Conservation (phyloP, 768 basidiomycete genomes). For the Boletus rubescentipes region DNA sequence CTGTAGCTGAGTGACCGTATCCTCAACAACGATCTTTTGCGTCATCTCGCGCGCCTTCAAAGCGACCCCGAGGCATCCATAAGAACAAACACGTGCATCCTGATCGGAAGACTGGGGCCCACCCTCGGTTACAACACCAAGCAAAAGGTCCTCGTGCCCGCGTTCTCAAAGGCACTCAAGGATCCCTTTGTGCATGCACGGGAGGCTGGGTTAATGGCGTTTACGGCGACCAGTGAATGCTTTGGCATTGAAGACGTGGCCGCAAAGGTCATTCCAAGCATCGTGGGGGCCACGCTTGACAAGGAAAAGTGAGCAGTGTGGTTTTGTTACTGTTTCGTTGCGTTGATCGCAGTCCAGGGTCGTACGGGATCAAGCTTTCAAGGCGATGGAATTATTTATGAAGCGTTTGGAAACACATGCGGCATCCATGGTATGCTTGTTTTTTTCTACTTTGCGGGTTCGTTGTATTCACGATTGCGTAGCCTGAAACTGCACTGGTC, state of each 20-base stretch:
- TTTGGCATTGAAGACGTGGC: slow-evolving; percentile 89
- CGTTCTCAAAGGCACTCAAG: slow-evolving; percentile 85
- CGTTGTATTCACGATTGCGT: not conserved
- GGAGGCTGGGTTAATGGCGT: slow-evolving; percentile 92
- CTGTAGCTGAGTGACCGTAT: slow-evolving; percentile 82
- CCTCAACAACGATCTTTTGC: slow-evolving; percentile 93
- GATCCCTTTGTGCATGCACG: slow-evolving; percentile 91
- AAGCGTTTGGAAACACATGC: slow-evolving; percentile 81
- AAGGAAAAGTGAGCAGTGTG: slow-evolving; percentile 83
- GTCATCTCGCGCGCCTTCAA: slow-evolving; percentile 90
- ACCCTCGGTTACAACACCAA: slow-evolving; percentile 85
- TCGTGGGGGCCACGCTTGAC: slow-evolving; percentile 79
- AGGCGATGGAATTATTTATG: slow-evolving; percentile 84
- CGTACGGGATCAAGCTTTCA: slow-evolving; percentile 96
- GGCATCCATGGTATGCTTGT: slow-evolving; percentile 67
- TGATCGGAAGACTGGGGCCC: slow-evolving; percentile 88
- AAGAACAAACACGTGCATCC: slow-evolving; percentile 95
- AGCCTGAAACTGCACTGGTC: slow-evolving; percentile 58
- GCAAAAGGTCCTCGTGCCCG: slow-evolving; percentile 94
- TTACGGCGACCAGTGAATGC: slow-evolving; percentile 91
- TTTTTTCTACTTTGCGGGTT: not conserved
- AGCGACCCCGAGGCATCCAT: slow-evolving; percentile 92
- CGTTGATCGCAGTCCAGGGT: slow-evolving; percentile 46
- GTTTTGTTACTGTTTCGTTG: not conserved
- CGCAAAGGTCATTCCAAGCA: slow-evolving; percentile 82